Evolutionary conservation across 176 grass and related monocot genomes (phyloP).

Genomic region (Musa acuminata): DNA sequence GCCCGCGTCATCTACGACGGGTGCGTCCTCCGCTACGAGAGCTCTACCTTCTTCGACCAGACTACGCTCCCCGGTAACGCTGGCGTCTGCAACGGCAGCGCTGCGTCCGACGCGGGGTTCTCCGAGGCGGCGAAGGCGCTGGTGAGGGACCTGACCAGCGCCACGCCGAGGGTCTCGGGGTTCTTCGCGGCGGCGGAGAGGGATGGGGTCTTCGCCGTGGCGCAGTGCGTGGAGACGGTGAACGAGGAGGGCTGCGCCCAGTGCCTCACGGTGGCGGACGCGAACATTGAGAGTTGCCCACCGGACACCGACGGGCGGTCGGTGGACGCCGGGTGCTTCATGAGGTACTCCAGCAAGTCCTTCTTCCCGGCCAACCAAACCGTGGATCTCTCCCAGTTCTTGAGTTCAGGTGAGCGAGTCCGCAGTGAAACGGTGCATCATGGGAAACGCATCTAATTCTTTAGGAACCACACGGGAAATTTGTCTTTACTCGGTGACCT

Average conservation of each 20-base stretch:
- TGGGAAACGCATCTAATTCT: not conserved
- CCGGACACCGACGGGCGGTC: constrained; percentile 50
- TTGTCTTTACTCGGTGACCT: not conserved
- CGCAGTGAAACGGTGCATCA: not conserved
- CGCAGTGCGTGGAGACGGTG: constrained; percentile 64
- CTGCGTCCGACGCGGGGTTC: constrained; percentile 20
- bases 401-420: constrained; percentile 45
- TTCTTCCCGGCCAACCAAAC: constrained; percentile 70
- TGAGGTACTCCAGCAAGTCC: constrained; percentile 58
- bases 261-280: constrained; percentile 39
- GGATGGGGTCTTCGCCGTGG: constrained; percentile 44
- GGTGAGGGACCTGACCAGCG: constrained; percentile 33
- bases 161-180: constrained; percentile 28
- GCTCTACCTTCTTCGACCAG: constrained; percentile 57
- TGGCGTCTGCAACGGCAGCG: constrained; percentile 35
- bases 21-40: constrained; percentile 71
- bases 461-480: not conserved
- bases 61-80: constrained; percentile 36
- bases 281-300: constrained; percentile 52
- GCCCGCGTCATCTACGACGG: constrained; percentile 66
- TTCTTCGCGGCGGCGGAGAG: constrained; percentile 37
- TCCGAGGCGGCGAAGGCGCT: constrained; percentile 24
- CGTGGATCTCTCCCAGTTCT: constrained; percentile 39
- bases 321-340: constrained; percentile 68
- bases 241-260: constrained; percentile 35